phyloP scores from a whole-genome alignment of 768 basidiomycete species.

The Mycena galopus region DNA sequence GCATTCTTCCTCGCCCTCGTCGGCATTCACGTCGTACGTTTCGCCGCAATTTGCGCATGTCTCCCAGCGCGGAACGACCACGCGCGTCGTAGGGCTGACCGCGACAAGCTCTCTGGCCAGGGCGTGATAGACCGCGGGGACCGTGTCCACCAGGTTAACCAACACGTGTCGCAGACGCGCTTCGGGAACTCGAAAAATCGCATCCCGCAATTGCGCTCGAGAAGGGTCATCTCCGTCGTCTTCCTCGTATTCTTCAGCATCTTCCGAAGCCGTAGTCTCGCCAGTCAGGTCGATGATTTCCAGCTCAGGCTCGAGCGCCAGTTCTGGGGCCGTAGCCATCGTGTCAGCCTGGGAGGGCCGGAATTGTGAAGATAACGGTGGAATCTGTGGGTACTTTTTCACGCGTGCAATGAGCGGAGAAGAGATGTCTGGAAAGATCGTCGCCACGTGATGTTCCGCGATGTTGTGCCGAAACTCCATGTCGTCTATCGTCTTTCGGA shows the following conservation, averaged over 20 bases:
- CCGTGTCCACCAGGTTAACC: slow-evolving; percentile 51
- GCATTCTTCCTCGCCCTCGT: slow-evolving; percentile 59
- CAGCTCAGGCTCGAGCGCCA: slow-evolving; percentile 20
- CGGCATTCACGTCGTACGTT: slow-evolving; percentile 58
- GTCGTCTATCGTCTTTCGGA: too few relatives aligned
- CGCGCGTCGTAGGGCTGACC: slow-evolving; percentile 49
- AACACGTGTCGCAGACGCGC: slow-evolving; percentile 58
- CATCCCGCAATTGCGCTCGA: slow-evolving; percentile 56
- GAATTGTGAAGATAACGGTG: too few relatives aligned
- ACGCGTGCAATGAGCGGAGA: too few relatives aligned
- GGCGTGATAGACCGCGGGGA: slow-evolving; percentile 57
- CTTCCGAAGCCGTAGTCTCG: slow-evolving; percentile 52
- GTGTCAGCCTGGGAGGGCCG: too few relatives aligned
- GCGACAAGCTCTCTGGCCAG: slow-evolving; percentile 60
- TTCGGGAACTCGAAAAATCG: slow-evolving; percentile 58
- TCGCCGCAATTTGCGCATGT: slow-evolving; percentile 61
- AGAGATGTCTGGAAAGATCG: too few relatives aligned
- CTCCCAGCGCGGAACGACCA: slow-evolving; percentile 59
- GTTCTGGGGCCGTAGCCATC: slow-evolving; percentile 15
- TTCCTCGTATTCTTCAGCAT: slow-evolving; percentile 41
- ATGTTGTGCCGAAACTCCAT: too few relatives aligned
- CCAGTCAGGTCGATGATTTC: slow-evolving; percentile 60
- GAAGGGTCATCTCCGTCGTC: slow-evolving; percentile 49
- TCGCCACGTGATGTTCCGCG: too few relatives aligned
- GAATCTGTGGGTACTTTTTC: too few relatives aligned